Conservation (phyloP, 441 rosid species). For the California macrophylla region DNA sequence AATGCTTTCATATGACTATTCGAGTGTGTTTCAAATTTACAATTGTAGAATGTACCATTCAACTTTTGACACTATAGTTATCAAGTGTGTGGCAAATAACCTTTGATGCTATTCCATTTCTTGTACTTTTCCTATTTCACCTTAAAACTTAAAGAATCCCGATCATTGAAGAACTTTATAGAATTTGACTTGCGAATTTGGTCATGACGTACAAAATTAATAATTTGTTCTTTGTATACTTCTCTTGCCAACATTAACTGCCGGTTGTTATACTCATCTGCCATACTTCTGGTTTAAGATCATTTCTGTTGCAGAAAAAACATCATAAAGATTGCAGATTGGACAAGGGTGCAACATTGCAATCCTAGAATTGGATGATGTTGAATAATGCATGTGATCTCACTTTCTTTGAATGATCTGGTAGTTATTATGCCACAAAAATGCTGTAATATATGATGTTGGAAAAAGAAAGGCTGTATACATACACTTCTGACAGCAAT, state of each 20-base stretch:
- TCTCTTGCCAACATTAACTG: too few species aligned
- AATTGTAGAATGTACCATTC: not conserved
- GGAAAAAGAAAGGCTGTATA: not conserved
- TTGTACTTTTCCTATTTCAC: not conserved
- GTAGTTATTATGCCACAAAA: not conserved
- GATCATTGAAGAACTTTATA: not conserved
- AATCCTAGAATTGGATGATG: not conserved
- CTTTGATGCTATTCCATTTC: not conserved
- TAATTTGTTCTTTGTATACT: too few species aligned
- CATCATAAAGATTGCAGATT: constrained; percentile 16
- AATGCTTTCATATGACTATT: not conserved
- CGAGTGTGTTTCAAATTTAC: not conserved
- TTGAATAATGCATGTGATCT: constrained; percentile 12
- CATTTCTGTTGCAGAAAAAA: not conserved
- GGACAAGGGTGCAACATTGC: constrained; percentile 15
- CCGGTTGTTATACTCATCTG: not conserved
- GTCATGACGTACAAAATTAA: not conserved
- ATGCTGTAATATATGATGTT: not conserved
- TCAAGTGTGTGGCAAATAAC: not conserved
- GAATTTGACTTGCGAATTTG: not conserved
- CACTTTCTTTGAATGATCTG: not conserved
- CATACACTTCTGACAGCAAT: not conserved
- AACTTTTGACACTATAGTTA: not conserved
- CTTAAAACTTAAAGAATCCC: not conserved
- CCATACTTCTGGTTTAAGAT: not conserved